Evolutionary conservation across 306 rosid genomes (phyloP), one percentile per base, ranked within the genome.

Genomic region (Lathyrus aphaca): DNA sequence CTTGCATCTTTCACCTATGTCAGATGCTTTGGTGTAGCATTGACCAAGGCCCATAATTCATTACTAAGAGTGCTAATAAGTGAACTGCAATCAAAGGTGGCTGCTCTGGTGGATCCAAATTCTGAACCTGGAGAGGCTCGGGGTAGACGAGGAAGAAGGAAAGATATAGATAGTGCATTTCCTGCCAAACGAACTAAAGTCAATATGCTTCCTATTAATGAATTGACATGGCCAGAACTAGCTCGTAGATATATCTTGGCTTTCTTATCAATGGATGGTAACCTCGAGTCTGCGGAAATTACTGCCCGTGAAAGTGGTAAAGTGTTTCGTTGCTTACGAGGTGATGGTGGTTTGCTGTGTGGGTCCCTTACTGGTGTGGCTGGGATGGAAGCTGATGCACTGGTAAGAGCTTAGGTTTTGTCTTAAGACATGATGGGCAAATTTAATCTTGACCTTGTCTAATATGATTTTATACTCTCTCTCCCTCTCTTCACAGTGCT

Each of bases 361-460:
- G 97, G 99, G 60, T 87, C 99, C 54, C 94, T 91, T 66, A 53
- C 93, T 68, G 99, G 97, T 64, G 92, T 95, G 83, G 97, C 96
- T 68, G 99, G 96, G 81, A 95, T 95, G 93, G 97, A 95, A 82
- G 96, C 97, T 53, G 99, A 95, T 87, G 99, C 99, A 62, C 85
- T 83, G 87, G 99, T 95, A 82, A 89, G 90, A 89, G 87, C 75
- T 49, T 56, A 17, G 40, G 58, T 68, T 73, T 66, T 48, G 66
- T 50, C 55, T 69, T 75, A 39, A 59, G 46, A 71, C 66, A 42
- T 71, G 64, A 29, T 72, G 44, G 13, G 16, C n/a, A 51, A 66
- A 27, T 56, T 70, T 51, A 51, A 39, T 71, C 51, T 62, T 71
- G 38, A 18, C 64, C 17, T 74, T 53, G 66, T 18, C 51, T 58